These are phyloP conservation scores for Pelargonium australe DNA, from an alignment of 441 rosid genomes.

Conservation along the genomic window DNA sequence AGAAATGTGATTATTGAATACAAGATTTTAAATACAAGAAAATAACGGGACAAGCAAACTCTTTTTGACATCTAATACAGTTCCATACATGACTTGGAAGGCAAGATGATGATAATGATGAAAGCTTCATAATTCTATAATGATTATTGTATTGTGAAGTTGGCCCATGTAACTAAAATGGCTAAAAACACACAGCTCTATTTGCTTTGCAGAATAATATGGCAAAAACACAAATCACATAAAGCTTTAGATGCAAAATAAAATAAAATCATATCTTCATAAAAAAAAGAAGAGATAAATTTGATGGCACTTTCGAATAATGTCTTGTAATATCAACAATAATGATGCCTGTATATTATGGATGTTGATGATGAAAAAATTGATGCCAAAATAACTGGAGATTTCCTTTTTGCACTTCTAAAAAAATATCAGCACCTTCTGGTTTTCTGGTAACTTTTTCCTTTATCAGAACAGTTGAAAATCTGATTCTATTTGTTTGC, in stretches of 20 bases:
- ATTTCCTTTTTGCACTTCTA: not conserved
- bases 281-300: too few species aligned
- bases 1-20: not conserved
- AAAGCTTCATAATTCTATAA: not conserved
- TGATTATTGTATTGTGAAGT: too few species aligned
- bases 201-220: too few species aligned
- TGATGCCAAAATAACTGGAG: not conserved
- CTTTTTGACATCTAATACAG: not conserved
- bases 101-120: not conserved
- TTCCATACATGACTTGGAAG: conserved; percentile 1
- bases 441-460: not conserved
- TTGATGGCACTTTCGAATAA: too few species aligned
- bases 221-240: not conserved
- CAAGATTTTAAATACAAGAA: not conserved
- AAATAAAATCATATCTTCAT: too few species aligned
- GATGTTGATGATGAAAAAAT: not conserved
- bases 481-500: not conserved
- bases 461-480: not conserved
- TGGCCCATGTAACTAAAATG: not conserved
- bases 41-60: not conserved
- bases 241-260: too few species aligned
- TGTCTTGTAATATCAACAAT: too few species aligned
- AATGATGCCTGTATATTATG: too few species aligned
- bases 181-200: not conserved
- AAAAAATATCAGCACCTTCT: not conserved